Evolutionary conservation across 257 asterid genomes (phyloP).

Genomic region (Petunia secreta): DNA sequence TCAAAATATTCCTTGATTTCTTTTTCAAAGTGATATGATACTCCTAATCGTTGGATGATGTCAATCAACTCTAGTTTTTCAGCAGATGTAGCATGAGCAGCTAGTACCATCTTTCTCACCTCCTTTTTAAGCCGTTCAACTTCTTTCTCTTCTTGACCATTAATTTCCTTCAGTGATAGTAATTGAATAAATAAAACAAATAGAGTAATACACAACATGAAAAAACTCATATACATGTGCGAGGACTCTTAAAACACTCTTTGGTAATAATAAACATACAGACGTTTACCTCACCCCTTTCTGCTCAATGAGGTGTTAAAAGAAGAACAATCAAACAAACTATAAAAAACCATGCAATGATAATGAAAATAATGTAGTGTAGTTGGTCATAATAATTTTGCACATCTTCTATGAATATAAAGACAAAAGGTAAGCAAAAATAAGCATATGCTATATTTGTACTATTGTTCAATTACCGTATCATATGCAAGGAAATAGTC

Average conservation of each 20-base stretch:
- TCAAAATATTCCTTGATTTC: not conserved
- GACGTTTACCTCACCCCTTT: no score
- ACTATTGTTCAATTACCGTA: not conserved
- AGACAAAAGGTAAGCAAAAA: not conserved
- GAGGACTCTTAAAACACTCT: no score
- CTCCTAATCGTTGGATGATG: conserved; percentile 6
- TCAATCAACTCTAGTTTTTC: not conserved
- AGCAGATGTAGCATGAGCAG: not conserved
- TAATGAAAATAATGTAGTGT: not conserved
- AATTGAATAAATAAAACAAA: no score
- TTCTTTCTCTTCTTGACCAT: not conserved
- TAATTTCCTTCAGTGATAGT: not conserved
- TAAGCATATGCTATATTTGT: not conserved
- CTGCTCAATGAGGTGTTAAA: no score
- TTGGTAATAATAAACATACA: no score
- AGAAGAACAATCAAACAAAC: no score
- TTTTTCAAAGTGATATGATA: conserved; percentile 22
- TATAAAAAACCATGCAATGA: not conserved
- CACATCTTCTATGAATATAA: not conserved
- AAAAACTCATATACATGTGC: no score
- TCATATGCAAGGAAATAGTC: conserved; percentile 20
- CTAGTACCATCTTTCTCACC: not conserved
- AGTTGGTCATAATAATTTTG: not conserved
- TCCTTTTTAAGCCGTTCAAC: not conserved
- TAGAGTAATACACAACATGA: no score